A percentile compares a stretch with the other conserved stretches of the same genome.
Evolutionary conservation across 106 monocot species (phyloP).

Genomic region (Dendrobium huoshanense): DNA sequence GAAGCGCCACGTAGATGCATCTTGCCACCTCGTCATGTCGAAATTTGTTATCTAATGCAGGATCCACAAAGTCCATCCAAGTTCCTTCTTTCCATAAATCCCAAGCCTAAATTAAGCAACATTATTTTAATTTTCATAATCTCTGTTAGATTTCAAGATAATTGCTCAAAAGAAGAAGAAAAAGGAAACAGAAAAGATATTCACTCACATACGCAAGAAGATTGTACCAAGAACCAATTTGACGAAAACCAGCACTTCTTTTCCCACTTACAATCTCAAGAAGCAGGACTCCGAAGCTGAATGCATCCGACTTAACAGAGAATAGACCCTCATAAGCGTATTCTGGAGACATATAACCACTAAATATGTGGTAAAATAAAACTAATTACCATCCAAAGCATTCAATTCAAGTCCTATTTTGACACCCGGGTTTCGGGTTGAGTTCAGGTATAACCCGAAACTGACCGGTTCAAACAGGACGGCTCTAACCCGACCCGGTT

Average conservation of each 20-base stretch:
- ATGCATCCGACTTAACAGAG: constrained; percentile 30
- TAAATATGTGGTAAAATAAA: not conserved
- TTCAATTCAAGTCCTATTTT: too few relatives aligned
- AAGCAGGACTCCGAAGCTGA: constrained; percentile 24
- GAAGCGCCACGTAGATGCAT: constrained; percentile 31
- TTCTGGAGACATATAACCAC: constrained; percentile 39
- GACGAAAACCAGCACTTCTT: constrained; percentile 10
- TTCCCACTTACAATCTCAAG: constrained; percentile 26
- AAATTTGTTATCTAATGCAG: not conserved
- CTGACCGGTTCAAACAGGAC: too few relatives aligned
- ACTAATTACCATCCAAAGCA: too few relatives aligned
- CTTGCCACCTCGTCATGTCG: constrained; percentile 6
- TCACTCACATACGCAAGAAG: constrained; percentile 26
- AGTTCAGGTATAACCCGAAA: too few relatives aligned
- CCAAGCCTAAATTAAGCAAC: constrained; percentile 17
- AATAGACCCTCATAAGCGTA: constrained; percentile 24
- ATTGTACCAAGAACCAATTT: not conserved
- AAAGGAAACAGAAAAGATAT: too few relatives aligned
- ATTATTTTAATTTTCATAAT: too few relatives aligned
- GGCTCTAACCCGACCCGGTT: too few relatives aligned
- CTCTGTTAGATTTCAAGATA: too few relatives aligned
- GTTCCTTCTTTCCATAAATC: constrained; percentile 13
- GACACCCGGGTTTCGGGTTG: too few relatives aligned
- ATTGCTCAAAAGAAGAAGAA: too few relatives aligned
- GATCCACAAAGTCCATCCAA: not conserved